phyloP scores from a whole-genome alignment of 768 basidiomycete genomes.

The Collybia sordida region DNA sequence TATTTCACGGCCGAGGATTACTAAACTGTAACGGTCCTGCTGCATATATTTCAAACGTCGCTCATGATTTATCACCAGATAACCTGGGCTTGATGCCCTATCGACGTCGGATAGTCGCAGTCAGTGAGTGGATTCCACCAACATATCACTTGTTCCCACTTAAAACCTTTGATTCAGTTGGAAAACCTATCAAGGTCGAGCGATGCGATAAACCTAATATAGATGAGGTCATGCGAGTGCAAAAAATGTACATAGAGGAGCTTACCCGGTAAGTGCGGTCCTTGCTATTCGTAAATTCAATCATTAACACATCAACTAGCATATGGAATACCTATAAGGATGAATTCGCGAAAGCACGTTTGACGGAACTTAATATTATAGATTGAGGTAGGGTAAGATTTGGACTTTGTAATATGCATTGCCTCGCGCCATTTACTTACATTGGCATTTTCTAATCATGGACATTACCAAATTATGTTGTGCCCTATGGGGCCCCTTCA shows the following conservation, averaged over 20 bases:
- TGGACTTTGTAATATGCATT: slow-evolving; percentile 10
- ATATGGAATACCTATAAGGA: slow-evolving; percentile 98
- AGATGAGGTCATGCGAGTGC: slow-evolving; percentile 77
- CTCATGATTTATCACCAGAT: slow-evolving; percentile 45
- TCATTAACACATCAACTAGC: slow-evolving; percentile 35
- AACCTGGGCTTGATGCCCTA: slow-evolving; percentile 96
- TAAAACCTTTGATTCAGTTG: slow-evolving; percentile 51
- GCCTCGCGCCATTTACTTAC: background rate
- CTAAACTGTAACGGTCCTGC: slow-evolving; percentile 72
- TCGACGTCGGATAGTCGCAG: slow-evolving; percentile 91
- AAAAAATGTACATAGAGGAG: slow-evolving; percentile 89
- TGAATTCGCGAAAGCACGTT: slow-evolving; percentile 82
- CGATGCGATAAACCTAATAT: slow-evolving; percentile 79
- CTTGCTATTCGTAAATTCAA: background rate
- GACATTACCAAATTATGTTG: too few relatives aligned
- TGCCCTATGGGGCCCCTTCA: too few relatives aligned
- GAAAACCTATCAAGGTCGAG: slow-evolving; percentile 80
- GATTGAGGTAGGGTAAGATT: slow-evolving; percentile 40
- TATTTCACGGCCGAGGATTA: slow-evolving; percentile 96
- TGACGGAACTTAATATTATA: slow-evolving; percentile 75
- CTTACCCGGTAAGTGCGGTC: slow-evolving; percentile 65
- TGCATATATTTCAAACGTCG: background rate
- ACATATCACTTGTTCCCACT: background rate
- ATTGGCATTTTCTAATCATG: background rate
- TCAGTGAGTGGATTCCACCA: slow-evolving; percentile 62